Evolutionary conservation across 2,329 filamentous ascomycete genomes (phyloP).

Genomic region (Piedraia hortae): DNA sequence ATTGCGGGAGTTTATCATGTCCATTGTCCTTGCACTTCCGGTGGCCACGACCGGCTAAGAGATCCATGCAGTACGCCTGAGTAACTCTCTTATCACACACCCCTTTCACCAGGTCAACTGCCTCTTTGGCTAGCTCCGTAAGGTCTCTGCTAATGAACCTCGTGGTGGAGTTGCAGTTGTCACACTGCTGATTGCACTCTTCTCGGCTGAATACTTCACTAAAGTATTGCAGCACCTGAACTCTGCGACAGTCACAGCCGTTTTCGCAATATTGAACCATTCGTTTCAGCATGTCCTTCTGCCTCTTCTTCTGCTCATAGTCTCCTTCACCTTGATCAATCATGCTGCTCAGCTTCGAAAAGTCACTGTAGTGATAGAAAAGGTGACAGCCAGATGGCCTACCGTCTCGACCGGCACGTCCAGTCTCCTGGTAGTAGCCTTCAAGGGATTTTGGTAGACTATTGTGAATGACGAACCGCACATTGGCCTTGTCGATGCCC

Average conservation of each 20-base stretch:
- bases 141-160: conserved; percentile 51
- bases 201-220: conserved; percentile 50
- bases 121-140: conserved; percentile 43
- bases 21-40: conserved; percentile 27
- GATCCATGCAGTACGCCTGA: conserved; percentile 54
- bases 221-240: conserved; percentile 82
- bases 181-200: conserved; percentile 50
- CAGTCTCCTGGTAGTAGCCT: conserved; percentile 95
- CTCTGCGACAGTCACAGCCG: conserved; percentile 57
- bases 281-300: conserved; percentile 58
- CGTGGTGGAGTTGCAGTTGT: conserved; percentile 58
- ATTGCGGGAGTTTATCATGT: conserved; percentile 27
- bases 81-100: conserved; percentile 33
- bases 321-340: conserved; percentile 59
- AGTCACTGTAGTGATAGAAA: conserved; percentile 62
- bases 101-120: conserved; percentile 36
- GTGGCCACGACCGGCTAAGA: conserved; percentile 43
- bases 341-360: conserved; percentile 45
- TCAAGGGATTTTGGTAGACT: conserved; percentile 83
- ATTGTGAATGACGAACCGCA: conserved; percentile 87
- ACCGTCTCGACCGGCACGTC: conserved; percentile 76
- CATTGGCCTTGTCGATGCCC: conserved; percentile 97
- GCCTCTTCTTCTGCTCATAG: conserved; percentile 53
- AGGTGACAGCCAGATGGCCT: conserved; percentile 69
- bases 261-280: conserved; percentile 82